Evolutionary conservation across 2,329 filamentous ascomycete genomes (phyloP), one percentile per base, ranked within the genome.

Genomic region (Botrytis cinerea): DNA sequence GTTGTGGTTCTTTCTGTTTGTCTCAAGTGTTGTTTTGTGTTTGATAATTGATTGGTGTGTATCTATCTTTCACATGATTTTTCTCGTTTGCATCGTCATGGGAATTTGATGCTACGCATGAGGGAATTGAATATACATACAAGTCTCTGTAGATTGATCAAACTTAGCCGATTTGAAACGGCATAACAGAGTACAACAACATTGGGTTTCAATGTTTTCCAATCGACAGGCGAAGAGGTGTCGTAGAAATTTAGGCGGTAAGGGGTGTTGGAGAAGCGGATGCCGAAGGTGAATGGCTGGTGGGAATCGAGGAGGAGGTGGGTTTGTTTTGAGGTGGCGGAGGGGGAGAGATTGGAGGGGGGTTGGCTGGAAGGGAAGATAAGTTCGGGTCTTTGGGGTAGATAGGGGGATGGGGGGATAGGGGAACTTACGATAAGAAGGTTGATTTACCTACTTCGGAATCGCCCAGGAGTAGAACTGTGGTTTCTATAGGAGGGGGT

Each of bases 171-270:
- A 75, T 87, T 86, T 80, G 86, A 87, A 78, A 91, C 89, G 78
- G 90, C 88, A 78, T 88, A 91, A 81, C 89, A 90, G 73, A 90
- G 81, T 43, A 90, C 82, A 69, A 90, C 82, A 45, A 90, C 82
- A 79, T 91, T 86, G 0, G 89, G 89, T 22, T 84, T 84, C 28
- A 90, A 82, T n/a, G 87, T 82, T 64, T 83, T 85, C 89, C 89
- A 91, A 78, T 85, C 87, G 38, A 87, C 85, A 7, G 89, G 88
- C 77, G 84, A 85, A 14, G 86, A 85, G 1, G 88, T 90, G 78
- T 91, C 89, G 76, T 85, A 87, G 77, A 90, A 89, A 78, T 89
- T 87, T 75, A 91, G 84, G 40, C 86, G 84, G 78, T 87, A 88
- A 6, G 80, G 76, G 14, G 82, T 80, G 63, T 83, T 85, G 76